Evolutionary conservation across 345 rosid species (phyloP), one percentile per base, ranked within the genome.

Genomic region (Limnanthes douglasii): DNA sequence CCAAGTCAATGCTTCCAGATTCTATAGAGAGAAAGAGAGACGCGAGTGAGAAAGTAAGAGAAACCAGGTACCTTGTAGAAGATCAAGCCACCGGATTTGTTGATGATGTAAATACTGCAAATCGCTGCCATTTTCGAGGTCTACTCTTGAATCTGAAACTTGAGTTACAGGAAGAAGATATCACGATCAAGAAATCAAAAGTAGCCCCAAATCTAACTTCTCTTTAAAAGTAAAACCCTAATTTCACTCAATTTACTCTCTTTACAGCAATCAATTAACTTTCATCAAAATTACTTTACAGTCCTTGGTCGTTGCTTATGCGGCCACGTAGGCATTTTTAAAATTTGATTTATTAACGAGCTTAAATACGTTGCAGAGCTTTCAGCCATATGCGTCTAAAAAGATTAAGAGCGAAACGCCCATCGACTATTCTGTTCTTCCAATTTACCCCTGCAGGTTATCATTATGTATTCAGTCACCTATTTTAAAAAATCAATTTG

Each of bases 11-110:
- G n/a, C n/a, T n/a, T n/a, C n/a, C n/a, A n/a, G n/a, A n/a, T n/a
- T n/a, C n/a, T n/a, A n/a, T n/a, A n/a, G 18, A 11, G 20, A 34
- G 1, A 18, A 6, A 12, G 15, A 20, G 3, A 22, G 5, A 39
- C 4, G 18, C 4, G 20, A 34, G 6, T 10, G 26, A 15, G 9
- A 18, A 18, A n/a, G 14, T 24, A 8, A 30, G 11, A 12, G 4
- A 17, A 5, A 18, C 4, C 23, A 11, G 17, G n/a, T 63, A 77
- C 93, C 94, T 82, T 86, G 61, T 78, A 73, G 46, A 65, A 77
- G 37, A 82, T 82, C 53, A 78, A 66, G 26, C 94, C 94, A 26
- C 90, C 94, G 18, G 94, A 82, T 61, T 82, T 82, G 71, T 82
- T 78, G 37, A 82, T 78, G 25, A 82, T 82, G 69, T 73, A 78